Conservation (phyloP, 1,139 yeast species). For the Debaryomyces udenii region DNA sequence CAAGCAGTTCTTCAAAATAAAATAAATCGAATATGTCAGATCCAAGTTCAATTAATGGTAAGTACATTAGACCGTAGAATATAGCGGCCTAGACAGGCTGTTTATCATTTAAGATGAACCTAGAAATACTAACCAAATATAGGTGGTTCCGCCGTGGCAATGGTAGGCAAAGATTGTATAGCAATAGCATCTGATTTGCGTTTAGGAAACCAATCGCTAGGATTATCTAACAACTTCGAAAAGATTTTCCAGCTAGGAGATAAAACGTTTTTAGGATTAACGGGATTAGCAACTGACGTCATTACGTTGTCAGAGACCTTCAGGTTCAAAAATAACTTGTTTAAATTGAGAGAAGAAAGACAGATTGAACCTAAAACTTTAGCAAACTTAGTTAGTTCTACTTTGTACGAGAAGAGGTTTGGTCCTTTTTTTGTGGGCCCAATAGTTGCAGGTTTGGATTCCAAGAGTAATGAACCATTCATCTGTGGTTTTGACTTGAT, state of each 20-base stretch:
- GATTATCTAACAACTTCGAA: constrained; percentile 90
- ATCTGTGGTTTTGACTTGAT: constrained; percentile 95
- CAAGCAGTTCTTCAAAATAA: constrained; percentile 1
- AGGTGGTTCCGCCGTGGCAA: constrained; percentile 97
- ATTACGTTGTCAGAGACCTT: constrained; percentile 80
- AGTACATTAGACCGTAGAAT: no score
- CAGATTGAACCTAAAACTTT: constrained; percentile 90
- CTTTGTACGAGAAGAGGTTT: constrained; percentile 88
- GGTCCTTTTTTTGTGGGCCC: constrained; percentile 99
- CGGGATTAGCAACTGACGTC: constrained; percentile 96
- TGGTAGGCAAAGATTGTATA: constrained; percentile 98
- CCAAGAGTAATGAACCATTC: constrained; percentile 81
- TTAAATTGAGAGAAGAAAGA: constrained; percentile 90
- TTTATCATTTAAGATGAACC: no score
- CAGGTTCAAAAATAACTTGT: constrained; percentile 82
- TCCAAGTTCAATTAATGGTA: constrained; percentile 52
- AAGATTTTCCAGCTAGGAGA: constrained; percentile 82
- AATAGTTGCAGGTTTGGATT: constrained; percentile 90
- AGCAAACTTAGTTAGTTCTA: constrained; percentile 88
- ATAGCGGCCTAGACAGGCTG: no score
- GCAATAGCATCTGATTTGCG: constrained; percentile 97
- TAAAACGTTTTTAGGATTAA: constrained; percentile 83
- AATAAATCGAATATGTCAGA: constrained; percentile 39
- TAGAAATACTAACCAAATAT: constrained; percentile 13
- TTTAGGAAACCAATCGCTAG: constrained; percentile 90